Evolutionary conservation across 495 filamentous ascomycete species (phyloP), one percentile per base, ranked within the genome.

Genomic region (Penicillium simplicissimum): DNA sequence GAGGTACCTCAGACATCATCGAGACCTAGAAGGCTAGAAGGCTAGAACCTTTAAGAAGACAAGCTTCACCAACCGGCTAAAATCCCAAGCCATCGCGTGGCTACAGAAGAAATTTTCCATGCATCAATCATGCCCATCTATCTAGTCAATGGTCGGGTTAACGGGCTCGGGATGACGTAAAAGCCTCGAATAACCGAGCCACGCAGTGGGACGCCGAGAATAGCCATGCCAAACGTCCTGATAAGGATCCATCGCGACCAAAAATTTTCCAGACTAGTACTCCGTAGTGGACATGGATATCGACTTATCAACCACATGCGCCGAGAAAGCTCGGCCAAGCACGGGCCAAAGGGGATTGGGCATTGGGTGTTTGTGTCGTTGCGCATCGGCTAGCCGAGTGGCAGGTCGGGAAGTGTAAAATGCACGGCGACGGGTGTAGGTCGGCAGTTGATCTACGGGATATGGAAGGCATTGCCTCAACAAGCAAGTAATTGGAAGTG

Each of bases 131-230:
- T 23, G 19, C 42, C 19, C 1, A 31, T 5, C 4, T 31, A 31
- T 0, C 28, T 31, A 31, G 28, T 31, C 14, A 15, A 25, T n/a
- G 45, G 23, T 34, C 23, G 14, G 42, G 40, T 45, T 14, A 2
- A 14, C 9, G 21, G 17, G 40, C 35, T 8, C n/a, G 37, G 58
- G 36, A 57, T 65, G 57, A 65, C 62, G 62, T 60, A 48, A 61
- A 58, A 33, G 36, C 62, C 62, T 60, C 35, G 57, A 61, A 65
- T 65, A 65, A 61, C 62, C 62, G 62, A 65, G 53, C 55, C 2
- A 21, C 21, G 49, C 49, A 21, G 43, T 36, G 34, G 40, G 17
- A 38, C 19, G 52, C 62, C 62, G 58, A 65, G 38, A 38, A 53
- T 65, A 65, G 7, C 62, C 62, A 57, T 48, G 21, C 14, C 15